phyloP scores from a whole-genome alignment of 2,329 filamentous ascomycete species.

The Fusarium xylarioides region DNA sequence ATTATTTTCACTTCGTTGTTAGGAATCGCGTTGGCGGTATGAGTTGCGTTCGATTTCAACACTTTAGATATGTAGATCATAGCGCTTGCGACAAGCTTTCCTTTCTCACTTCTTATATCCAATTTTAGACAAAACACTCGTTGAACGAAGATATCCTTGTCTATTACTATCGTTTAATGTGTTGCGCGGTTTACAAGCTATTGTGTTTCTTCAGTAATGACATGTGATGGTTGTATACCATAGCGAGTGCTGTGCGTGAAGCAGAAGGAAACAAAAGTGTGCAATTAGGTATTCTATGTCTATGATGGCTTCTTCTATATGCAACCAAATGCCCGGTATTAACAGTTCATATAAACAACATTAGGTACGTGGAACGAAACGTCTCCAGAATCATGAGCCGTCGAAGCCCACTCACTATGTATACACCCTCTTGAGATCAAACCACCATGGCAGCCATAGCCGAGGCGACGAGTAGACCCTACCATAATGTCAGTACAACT shows the following conservation, averaged over 20 bases:
- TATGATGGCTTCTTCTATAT: conserved; percentile 1
- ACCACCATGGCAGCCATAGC: conserved; percentile 38
- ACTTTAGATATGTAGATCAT: conserved; percentile 3
- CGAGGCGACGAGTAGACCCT: conserved; percentile 38
- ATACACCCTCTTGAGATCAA: conserved; percentile 37
- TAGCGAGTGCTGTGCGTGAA: neutral
- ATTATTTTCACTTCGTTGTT: conserved; percentile 10
- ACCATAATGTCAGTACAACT: conserved; percentile 4
- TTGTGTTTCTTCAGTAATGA: neutral
- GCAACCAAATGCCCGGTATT: neutral
- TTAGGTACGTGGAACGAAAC: neutral
- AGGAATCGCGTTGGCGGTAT: conserved; percentile 10
- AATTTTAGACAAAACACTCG: neutral
- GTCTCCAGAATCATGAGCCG: neutral
- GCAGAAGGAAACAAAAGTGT: neutral
- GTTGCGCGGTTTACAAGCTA: no score
- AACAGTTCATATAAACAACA: neutral
- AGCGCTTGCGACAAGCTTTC: conserved; percentile 10
- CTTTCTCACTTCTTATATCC: conserved; percentile 10
- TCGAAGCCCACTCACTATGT: neutral
- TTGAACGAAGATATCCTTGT: neutral
- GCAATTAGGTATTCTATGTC: neutral
- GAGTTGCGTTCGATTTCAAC: neutral
- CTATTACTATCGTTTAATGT: neutral
- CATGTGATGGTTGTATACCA: neutral